Evolutionary conservation across 2,329 filamentous ascomycete genomes (phyloP).

Genomic region (Colletotrichum sp.): DNA sequence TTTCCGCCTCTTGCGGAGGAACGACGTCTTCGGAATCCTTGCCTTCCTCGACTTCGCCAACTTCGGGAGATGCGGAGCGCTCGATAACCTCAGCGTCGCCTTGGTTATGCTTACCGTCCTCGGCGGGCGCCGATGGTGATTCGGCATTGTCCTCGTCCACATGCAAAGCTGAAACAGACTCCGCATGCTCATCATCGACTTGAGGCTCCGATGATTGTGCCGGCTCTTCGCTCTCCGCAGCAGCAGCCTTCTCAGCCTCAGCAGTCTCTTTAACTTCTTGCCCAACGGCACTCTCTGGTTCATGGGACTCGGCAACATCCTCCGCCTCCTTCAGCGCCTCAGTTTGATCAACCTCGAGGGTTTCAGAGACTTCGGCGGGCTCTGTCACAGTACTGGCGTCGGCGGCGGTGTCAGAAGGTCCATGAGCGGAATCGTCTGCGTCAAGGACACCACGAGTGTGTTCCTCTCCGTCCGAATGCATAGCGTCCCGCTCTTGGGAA

Average conservation of each 20-base stretch:
- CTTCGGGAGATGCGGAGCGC: neutral
- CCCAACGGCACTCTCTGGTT: rapidly evolving
- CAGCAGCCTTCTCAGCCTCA: neutral
- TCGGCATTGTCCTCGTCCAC: neutral
- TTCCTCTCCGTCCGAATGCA: constrained; percentile 9
- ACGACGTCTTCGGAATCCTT: neutral
- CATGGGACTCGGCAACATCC: neutral
- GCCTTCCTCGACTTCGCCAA: neutral
- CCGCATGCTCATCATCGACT: neutral
- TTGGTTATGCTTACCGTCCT: neutral
- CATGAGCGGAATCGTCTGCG: constrained; percentile 13
- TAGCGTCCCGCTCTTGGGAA: constrained; percentile 7
- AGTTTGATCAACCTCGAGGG: neutral
- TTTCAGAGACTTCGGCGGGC: neutral
- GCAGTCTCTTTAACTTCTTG: neutral
- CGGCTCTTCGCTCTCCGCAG: neutral
- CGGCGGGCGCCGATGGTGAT: neutral
- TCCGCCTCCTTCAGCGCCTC: neutral
- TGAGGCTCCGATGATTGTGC: neutral
- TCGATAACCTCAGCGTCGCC: neutral
- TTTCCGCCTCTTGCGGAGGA: neutral
- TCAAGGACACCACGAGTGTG: constrained; percentile 7
- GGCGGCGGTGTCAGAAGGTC: constrained; percentile 1
- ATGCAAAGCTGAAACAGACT: neutral
- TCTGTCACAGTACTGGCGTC: neutral